These are phyloP conservation scores for Pelargonium australe DNA, from an alignment of 441 rosid genomes.

Conservation along the genomic window DNA sequence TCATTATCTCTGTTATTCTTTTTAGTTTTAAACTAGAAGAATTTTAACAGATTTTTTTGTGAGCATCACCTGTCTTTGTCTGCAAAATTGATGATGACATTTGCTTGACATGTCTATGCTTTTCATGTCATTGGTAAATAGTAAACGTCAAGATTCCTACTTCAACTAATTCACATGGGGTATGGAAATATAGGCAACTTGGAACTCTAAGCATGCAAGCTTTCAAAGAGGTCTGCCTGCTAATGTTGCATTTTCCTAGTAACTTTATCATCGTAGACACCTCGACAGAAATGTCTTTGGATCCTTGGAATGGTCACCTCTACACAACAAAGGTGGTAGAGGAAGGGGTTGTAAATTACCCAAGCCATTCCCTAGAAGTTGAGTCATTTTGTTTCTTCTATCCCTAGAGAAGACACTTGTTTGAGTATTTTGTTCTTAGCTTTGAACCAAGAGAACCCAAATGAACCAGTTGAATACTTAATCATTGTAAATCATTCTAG, in stretches of 20 bases:
- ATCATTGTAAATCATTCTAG: neutral
- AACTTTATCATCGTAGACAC: no score
- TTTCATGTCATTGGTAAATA: no score
- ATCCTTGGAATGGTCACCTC: neutral
- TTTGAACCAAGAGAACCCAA: neutral
- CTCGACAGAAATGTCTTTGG: neutral
- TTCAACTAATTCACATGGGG: no score
- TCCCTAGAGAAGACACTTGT: slow-evolving; percentile 8
- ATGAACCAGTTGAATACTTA: neutral
- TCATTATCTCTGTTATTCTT: neutral
- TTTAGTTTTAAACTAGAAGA: neutral
- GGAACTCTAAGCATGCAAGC: neutral
- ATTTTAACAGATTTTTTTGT: neutral
- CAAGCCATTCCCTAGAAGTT: neutral
- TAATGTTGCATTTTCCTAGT: no score
- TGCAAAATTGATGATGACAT: no score
- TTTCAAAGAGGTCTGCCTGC: neutral
- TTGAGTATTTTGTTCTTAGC: neutral
- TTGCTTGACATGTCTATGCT: no score
- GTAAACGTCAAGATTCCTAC: no score
- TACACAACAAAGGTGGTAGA: neutral
- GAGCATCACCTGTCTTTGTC: neutral
- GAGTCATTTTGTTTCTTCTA: neutral
- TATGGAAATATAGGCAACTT: neutral
- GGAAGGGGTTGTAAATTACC: neutral